Percentiles rank a stretch among this genome's conserved stretches.
phyloP scores from a whole-genome alignment of 768 basidiomycete genomes.

The Zangia roseola region DNA sequence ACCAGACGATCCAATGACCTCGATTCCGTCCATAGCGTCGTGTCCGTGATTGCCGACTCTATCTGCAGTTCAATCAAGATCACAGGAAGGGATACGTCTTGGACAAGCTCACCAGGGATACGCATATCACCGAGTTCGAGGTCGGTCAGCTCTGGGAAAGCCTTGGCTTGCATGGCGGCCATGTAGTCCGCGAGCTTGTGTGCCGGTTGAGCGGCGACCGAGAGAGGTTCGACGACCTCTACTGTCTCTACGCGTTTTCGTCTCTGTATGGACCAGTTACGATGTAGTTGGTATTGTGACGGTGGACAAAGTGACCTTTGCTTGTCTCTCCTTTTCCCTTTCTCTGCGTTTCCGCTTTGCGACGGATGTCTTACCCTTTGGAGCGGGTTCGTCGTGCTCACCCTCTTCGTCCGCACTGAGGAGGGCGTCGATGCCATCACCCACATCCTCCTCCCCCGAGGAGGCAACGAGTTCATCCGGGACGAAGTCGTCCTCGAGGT shows the following conservation, averaged over 20 bases:
- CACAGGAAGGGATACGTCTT: slow-evolving; percentile 14
- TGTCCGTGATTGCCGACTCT: slow-evolving; percentile 76
- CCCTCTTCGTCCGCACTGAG: slow-evolving; percentile 47
- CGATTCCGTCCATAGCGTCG: slow-evolving; percentile 66
- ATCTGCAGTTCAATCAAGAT: slow-evolving; percentile 52
- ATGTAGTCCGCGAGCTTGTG: slow-evolving; percentile 61
- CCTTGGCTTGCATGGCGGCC: slow-evolving; percentile 62
- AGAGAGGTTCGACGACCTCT: slow-evolving; percentile 38
- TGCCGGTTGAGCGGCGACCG: slow-evolving; percentile 58
- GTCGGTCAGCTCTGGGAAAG: slow-evolving; percentile 63
- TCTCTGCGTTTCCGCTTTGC: slow-evolving; percentile 73
- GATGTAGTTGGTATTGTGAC: not conserved
- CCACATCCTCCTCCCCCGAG: slow-evolving; percentile 55
- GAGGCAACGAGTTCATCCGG: slow-evolving; percentile 65
- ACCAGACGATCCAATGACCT: slow-evolving; percentile 70
- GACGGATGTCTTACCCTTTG: slow-evolving; percentile 18
- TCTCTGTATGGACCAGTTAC: slow-evolving; percentile 44
- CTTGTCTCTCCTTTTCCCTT: slow-evolving; percentile 70
- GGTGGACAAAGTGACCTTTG: slow-evolving; percentile 48
- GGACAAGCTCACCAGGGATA: slow-evolving; percentile 65
- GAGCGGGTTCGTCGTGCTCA: slow-evolving; percentile 31
- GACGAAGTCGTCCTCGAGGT: slow-evolving; percentile 81
- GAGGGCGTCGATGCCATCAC: slow-evolving; percentile 39
- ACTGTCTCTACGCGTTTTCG: slow-evolving; percentile 53
- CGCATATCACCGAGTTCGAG: slow-evolving; percentile 79